These are phyloP conservation scores for Monosporascus sp. DNA, from an alignment of 2,329 filamentous ascomycete species.

Conservation along the genomic window DNA sequence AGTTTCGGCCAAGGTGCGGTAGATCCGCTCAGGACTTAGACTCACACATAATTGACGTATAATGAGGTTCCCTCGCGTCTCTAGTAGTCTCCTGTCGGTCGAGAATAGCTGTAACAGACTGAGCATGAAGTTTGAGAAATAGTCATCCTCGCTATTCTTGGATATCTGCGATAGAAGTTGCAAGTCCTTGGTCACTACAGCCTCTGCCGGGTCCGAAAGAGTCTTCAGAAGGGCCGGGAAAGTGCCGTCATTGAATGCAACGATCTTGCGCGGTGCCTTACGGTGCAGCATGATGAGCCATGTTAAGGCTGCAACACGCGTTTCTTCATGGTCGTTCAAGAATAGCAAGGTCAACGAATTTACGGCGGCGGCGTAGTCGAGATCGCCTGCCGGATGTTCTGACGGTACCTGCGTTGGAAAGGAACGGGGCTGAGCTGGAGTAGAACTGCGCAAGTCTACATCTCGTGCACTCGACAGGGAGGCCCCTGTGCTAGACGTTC, in stretches of 20 bases:
- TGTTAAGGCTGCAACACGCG: slow-evolving; percentile 83
- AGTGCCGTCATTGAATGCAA: slow-evolving; percentile 94
- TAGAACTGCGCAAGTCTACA: slow-evolving; percentile 46
- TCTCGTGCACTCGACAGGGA: slow-evolving; percentile 51
- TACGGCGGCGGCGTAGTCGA: slow-evolving; percentile 95
- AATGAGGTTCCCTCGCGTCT: slow-evolving; percentile 91
- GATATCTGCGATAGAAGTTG: slow-evolving; percentile 95
- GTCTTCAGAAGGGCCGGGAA: slow-evolving; percentile 96
- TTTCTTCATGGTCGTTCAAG: slow-evolving; percentile 93
- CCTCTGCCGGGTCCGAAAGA: slow-evolving; percentile 88
- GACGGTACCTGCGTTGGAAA: slow-evolving; percentile 38
- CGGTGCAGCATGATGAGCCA: slow-evolving; percentile 98
- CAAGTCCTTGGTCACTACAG: slow-evolving; percentile 90
- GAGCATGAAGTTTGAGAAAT: slow-evolving; percentile 98
- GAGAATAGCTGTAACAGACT: slow-evolving; percentile 92
- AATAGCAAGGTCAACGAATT: slow-evolving; percentile 90
- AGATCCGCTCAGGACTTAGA: slow-evolving; percentile 90
- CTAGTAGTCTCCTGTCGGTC: slow-evolving; percentile 83
- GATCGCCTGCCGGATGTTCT: slow-evolving; percentile 53
- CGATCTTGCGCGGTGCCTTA: slow-evolving; percentile 86
- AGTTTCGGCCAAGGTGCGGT: slow-evolving; percentile 90
- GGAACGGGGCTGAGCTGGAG: slow-evolving; percentile 43
- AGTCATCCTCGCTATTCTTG: slow-evolving; percentile 91
- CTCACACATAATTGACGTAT: slow-evolving; percentile 92
- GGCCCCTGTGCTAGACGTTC: slow-evolving; percentile 41